These are phyloP conservation scores for Nemania diffusa DNA, from an alignment of 2,329 filamentous ascomycete species.

Conservation along the genomic window DNA sequence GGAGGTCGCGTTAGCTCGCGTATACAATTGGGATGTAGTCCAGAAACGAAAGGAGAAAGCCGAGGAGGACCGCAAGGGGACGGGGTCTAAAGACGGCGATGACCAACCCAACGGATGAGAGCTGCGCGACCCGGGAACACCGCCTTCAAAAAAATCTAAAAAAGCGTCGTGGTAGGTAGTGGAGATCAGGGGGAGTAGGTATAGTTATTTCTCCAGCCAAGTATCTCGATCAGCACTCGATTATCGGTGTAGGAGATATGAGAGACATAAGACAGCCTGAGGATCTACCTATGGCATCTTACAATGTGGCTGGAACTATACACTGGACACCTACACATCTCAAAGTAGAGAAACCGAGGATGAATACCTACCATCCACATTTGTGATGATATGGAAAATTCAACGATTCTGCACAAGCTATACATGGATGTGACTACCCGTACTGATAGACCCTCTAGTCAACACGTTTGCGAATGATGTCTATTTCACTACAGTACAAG, in stretches of 20 bases:
- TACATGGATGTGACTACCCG: too few species aligned
- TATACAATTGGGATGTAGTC: conserved; percentile 99
- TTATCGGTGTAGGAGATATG: background rate
- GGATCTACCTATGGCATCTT: background rate
- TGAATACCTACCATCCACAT: background rate
- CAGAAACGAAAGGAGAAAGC: conserved; percentile 91
- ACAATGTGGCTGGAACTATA: background rate
- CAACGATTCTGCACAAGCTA: background rate
- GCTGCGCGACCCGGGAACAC: conserved; percentile 3
- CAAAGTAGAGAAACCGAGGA: background rate
- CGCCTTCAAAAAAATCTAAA: conserved; percentile 10
- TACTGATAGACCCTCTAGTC: too few species aligned
- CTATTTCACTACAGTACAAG: too few species aligned
- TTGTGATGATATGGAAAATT: background rate
- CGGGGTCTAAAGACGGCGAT: conserved; percentile 54
- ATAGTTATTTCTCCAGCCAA: background rate
- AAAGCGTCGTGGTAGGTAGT: too few species aligned
- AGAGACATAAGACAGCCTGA: background rate
- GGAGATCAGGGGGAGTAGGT: conserved; percentile 25
- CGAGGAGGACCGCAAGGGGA: conserved; percentile 63
- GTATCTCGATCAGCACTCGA: conserved; percentile 1
- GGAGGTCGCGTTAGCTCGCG: conserved; percentile 93
- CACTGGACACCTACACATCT: too few species aligned
- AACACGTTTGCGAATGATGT: too few species aligned
- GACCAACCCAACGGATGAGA: conserved; percentile 51